Percentiles rank a stretch among this genome's conserved stretches.
Conservation (phyloP, 78 protist species). For the Tieghemostelium lacteum region DNA sequence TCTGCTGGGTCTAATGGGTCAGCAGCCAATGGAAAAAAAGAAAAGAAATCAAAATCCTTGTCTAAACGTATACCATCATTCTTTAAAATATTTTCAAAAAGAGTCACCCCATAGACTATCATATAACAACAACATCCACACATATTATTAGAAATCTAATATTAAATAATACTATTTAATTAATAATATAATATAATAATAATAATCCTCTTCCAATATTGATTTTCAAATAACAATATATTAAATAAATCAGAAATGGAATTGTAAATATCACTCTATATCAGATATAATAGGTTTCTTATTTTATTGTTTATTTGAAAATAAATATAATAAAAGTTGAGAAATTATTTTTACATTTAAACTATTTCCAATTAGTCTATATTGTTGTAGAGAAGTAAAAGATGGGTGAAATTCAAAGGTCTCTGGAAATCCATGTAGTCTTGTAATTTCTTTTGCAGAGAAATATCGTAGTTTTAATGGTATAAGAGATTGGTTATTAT, state of each 20-base stretch:
- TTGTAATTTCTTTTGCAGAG: slow-evolving; percentile 71
- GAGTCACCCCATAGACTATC: background rate
- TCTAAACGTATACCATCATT: background rate
- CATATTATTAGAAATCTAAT: no score
- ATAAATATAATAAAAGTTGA: slow-evolving; percentile 28
- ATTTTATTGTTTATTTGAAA: no score
- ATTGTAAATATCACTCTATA: no score
- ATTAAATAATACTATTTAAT: no score
- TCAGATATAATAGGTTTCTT: no score
- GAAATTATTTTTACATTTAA: slow-evolving; percentile 64
- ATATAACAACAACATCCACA: no score
- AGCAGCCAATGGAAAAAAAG: background rate
- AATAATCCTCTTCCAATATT: no score
- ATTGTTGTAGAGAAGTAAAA: slow-evolving; percentile 13
- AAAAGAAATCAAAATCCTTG: background rate
- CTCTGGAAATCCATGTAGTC: slow-evolving; percentile 69
- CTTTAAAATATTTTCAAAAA: background rate
- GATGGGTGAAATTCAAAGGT: slow-evolving; percentile 31
- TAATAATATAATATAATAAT: no score
- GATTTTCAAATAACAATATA: no score
- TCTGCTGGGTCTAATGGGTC: background rate
- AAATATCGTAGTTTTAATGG: slow-evolving; percentile 48
- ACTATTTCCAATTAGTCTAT: slow-evolving; percentile 67
- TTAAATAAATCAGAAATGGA: no score
- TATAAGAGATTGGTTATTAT: slow-evolving; percentile 20